Conservation (phyloP, 2,329 filamentous ascomycete species). For the Coleophoma eucalyptorum region DNA sequence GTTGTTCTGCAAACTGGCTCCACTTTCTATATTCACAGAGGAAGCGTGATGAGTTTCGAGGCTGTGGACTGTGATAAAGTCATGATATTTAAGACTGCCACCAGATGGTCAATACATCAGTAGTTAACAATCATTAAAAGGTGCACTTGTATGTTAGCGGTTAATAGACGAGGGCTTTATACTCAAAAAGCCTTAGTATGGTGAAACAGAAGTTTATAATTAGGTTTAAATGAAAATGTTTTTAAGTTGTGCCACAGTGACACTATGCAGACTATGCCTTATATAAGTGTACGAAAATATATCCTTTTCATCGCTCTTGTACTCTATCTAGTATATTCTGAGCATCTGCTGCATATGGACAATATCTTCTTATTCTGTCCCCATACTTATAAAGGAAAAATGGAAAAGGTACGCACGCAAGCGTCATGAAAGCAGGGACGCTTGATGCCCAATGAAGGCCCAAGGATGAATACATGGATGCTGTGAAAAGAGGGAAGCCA, state of each 20-base stretch:
- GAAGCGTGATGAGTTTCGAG: neutral
- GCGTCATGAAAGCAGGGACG: slow-evolving; percentile 69
- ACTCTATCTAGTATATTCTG: slow-evolving; percentile 30
- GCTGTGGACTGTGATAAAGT: neutral
- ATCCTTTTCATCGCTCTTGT: too few species aligned
- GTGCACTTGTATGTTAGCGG: too few species aligned
- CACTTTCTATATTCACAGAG: neutral
- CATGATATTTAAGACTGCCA: neutral
- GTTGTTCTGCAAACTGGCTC: neutral
- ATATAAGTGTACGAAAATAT: too few species aligned
- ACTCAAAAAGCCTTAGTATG: too few species aligned
- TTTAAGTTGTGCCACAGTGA: too few species aligned
- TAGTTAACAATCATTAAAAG: too few species aligned
- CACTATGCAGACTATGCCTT: too few species aligned
- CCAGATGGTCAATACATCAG: neutral
- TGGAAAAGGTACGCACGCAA: slow-evolving; percentile 70
- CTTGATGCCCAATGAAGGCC: slow-evolving; percentile 75
- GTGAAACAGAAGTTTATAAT: too few species aligned
- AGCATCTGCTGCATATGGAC: slow-evolving; percentile 67
- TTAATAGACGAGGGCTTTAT: too few species aligned
- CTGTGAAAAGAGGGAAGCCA: slow-evolving; percentile 70
- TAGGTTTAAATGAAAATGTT: too few species aligned
- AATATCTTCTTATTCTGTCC: slow-evolving; percentile 55
- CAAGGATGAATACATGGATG: slow-evolving; percentile 41
- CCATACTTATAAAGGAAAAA: slow-evolving; percentile 76